Percentiles rank a stretch among this genome's conserved stretches.
These are phyloP conservation scores for Suillus tomentosus DNA, from an alignment of 768 basidiomycete genomes.

Conservation along the genomic window DNA sequence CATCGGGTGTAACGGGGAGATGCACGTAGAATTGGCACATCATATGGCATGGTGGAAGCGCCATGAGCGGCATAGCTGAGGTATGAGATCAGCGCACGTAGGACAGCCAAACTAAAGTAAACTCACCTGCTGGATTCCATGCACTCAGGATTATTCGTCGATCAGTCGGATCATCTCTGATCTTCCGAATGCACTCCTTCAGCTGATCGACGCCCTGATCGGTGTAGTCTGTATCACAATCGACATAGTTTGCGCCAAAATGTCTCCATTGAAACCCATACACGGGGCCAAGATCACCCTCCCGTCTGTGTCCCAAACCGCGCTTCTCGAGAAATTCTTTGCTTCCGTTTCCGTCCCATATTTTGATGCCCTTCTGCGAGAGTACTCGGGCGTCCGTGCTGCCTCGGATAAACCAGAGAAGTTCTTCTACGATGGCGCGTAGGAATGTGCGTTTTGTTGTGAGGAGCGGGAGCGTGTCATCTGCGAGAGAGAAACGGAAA, in stretches of 20 bases:
- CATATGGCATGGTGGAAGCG: constrained; percentile 97
- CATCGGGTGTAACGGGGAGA: constrained; percentile 56
- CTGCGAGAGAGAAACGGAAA: constrained; percentile 83
- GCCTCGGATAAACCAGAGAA: constrained; percentile 92
- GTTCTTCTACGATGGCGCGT: constrained; percentile 89
- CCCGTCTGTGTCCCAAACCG: constrained; percentile 80
- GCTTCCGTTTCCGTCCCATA: constrained; percentile 98
- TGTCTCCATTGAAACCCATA: constrained; percentile 98
- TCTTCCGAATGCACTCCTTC: constrained; percentile 85
- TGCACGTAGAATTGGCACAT: constrained; percentile 99
- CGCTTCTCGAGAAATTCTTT: constrained; percentile 82
- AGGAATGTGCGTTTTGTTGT: constrained; percentile 96
- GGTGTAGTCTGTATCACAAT: constrained; percentile 74
- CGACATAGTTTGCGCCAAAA: constrained; percentile 83
- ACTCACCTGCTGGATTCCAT: constrained; percentile 95
- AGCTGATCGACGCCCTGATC: constrained; percentile 94
- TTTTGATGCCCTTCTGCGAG: constrained; percentile 82
- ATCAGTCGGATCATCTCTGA: constrained; percentile 91
- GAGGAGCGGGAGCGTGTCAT: constrained; percentile 79
- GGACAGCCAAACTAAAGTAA: background rate
- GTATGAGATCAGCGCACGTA: background rate
- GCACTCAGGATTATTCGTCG: constrained; percentile 92
- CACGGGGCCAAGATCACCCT: constrained; percentile 94
- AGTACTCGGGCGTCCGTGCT: constrained; percentile 79
- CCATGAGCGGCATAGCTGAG: constrained; percentile 90